These are phyloP conservation scores for Kernera saxatilis DNA, from an alignment of 345 rosid genomes.

Conservation along the genomic window DNA sequence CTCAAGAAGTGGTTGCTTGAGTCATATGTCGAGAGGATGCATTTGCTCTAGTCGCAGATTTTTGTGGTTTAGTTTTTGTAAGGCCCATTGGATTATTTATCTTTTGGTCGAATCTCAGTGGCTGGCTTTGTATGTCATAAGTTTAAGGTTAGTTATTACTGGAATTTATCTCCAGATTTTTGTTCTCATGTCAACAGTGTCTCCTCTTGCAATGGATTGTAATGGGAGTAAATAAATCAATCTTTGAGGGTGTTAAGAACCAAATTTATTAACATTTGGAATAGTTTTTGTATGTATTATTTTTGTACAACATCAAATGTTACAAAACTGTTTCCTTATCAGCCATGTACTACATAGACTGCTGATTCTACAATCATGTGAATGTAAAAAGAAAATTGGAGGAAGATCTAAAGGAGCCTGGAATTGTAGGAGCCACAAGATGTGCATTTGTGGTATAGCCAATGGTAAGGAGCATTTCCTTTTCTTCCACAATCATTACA, in stretches of 20 bases:
- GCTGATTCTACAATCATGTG: background rate
- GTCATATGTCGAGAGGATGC: conserved; percentile 90
- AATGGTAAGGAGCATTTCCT: conserved; percentile 61
- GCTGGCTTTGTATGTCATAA: conserved; percentile 19
- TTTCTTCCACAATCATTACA: conserved; percentile 75
- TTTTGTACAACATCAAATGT: conserved; percentile 15
- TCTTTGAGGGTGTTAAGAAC: conserved; percentile 17
- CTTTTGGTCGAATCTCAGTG: background rate
- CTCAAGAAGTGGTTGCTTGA: conserved; percentile 72
- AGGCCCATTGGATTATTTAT: background rate
- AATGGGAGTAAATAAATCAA: conserved; percentile 9
- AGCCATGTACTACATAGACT: background rate
- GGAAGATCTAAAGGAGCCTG: conserved; percentile 38
- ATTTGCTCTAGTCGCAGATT: conserved; percentile 50
- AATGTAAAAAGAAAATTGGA: background rate
- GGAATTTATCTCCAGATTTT: conserved; percentile 18
- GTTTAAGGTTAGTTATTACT: conserved; percentile 6
- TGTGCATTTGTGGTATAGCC: conserved; percentile 67
- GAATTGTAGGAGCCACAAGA: conserved; percentile 65
- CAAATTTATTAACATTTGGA: conserved; percentile 13
- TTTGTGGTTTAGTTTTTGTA: background rate
- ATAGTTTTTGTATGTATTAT: conserved; percentile 16
- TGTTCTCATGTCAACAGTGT: background rate
- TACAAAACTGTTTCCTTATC: conserved; percentile 14
- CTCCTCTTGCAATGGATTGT: conserved; percentile 17